Conservation (phyloP, 495 filamentous ascomycete genomes). For the Trypethelium eluteriae region DNA sequence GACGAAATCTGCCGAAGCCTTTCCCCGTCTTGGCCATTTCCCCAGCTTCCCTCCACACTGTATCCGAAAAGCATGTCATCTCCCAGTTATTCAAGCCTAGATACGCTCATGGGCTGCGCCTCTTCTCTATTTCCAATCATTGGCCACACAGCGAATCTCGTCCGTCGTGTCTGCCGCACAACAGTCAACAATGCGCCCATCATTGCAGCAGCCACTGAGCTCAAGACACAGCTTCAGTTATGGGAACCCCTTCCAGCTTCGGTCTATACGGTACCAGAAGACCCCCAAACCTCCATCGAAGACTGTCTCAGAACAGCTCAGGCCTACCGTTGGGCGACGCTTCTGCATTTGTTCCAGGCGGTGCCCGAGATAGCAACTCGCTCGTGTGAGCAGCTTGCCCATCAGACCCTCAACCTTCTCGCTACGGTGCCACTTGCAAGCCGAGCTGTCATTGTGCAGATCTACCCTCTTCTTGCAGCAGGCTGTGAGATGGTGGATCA, state of each 20-base stretch:
- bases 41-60: conserved; percentile 24
- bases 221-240: conserved; percentile 54
- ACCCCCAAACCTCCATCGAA: conserved; percentile 55
- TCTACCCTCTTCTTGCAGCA: conserved; percentile 66
- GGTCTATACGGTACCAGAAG: conserved; percentile 52
- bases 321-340: conserved; percentile 68
- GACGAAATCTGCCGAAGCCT: conserved; percentile 36
- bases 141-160: conserved; percentile 59
- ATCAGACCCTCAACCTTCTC: conserved; percentile 53
- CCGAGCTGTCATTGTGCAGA: conserved; percentile 64
- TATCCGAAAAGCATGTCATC: conserved; percentile 24
- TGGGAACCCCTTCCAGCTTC: conserved; percentile 52
- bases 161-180: conserved; percentile 54
- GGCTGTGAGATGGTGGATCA: conserved; percentile 57
- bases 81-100: conserved; percentile 49
- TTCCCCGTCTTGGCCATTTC: conserved; percentile 31
- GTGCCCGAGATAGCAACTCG: conserved; percentile 65
- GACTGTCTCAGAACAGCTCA: conserved; percentile 66
- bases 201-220: conserved; percentile 56
- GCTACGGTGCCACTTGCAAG: conserved; percentile 57
- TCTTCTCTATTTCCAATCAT: conserved; percentile 67
- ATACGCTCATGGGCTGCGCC: conserved; percentile 71
- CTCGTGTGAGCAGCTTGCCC: conserved; percentile 51
- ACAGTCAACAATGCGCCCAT: conserved; percentile 54
- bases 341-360: conserved; percentile 70